Base-by-base conservation (phyloP, 768 basidiomycete species). In the Pholiota molesta region DNA sequence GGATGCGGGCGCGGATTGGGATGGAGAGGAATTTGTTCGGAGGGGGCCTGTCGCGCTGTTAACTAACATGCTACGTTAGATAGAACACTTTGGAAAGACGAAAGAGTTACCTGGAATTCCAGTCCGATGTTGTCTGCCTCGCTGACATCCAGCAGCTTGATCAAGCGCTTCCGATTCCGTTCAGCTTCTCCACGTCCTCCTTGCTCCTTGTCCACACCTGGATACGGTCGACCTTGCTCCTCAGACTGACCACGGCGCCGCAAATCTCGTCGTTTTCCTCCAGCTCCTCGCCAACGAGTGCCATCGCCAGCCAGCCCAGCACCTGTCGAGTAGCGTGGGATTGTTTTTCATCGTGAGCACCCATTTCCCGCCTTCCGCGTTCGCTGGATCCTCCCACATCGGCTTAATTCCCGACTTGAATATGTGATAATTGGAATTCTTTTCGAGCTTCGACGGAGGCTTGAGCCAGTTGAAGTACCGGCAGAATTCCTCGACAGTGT, bases 351-450 rank as follows among this genome's bases (percentile, higher is more conserved):
- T 94, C 69, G 94, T 94, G 60, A 98, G 75, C 19, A 95, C 94
- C 95, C 95, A 97, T 77, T 95, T 96, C 37, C 95, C 95, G 19
- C 95, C 95, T 57, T 89, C 84, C 26, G 92, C 91, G 70, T 97
- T 97, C 57, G 94, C 92, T 31, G 86, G 85, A 73, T 97, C 95
- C 77, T 97, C 95, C 95, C 95, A 97, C 95, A 97, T 97, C 14
- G 94, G 94, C 71, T 94, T 94, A 79, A 95, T 95, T 17, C 92
- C 92, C 21, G 86, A 82, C 77, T 97, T 97, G 86, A 98, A 97
- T 59, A 98, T 83, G 72, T 98, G 95, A 69, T 97, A 95, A 77
- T 97, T 98, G 51, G 91, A 90, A 76, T 94, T 94, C 69, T 88
- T 88, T 68, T 95, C 92, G 35, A 97, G 85, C 69, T 87, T 86